Evolutionary conservation across 805 yeast genomes (phyloP), one percentile per base, ranked within the genome.

Genomic region (Metschnikowia arizonensis): DNA sequence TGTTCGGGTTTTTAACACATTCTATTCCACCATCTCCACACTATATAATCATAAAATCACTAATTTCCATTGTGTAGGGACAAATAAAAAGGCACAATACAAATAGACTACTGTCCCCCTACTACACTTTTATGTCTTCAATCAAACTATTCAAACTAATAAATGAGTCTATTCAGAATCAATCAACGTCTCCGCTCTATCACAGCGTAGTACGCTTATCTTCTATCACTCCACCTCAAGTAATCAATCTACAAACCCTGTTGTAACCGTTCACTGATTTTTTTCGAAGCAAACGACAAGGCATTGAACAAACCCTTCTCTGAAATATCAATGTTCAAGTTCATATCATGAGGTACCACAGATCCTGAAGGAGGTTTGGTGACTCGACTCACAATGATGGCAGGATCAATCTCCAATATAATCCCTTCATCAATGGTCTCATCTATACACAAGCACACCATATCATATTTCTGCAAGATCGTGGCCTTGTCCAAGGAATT

Each of bases 401-500:
- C 79, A 4, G 95, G 82, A 59, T 93, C 97, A 23, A 89, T 84
- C 64, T 93, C 97, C 55, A 93, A 75, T 46, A 93, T 81, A 52
- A 93, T 81, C 33, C 98, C 99, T 61, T 90, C 95, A 62, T 93
- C 99, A 40, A 93, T 74, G 8, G 95, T 77, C 67, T 93, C 98
- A 64, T 93, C 99, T 35, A 90, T 78, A 3, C 95, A 87, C 63
- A 93, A 76, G 35, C 88, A 74, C 31, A 89, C 84, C 73, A 87
- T 74, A 65, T 93, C 99, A 62, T 84, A 93, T 62, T 83, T 79
- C 53, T 87, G 96, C 57, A 82, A 77, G 37, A 91, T 69, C 3
- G 90, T 78, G 53, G 82, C 76, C 63, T 82, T 87, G 65, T 93
- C 98, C 50, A 90, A 71, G 11, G 85, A 77, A 54, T 71, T 74